These are phyloP conservation scores for Lathyrus oleraceus DNA, from an alignment of 306 rosid species.

Conservation along the genomic window DNA sequence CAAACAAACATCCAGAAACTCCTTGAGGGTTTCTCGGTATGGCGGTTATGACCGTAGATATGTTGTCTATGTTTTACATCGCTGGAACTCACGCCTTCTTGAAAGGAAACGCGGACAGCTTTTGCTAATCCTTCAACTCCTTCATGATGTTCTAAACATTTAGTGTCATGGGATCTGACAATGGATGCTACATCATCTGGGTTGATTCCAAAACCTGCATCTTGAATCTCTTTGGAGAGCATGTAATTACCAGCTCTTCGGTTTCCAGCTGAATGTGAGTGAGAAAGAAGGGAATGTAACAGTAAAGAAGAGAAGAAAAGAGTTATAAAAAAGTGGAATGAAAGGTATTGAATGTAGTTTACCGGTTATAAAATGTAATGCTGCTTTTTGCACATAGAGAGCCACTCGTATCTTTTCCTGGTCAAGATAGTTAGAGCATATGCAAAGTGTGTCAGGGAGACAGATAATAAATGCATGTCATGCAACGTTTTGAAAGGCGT, in stretches of 20 bases:
- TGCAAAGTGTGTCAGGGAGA: conserved; percentile 5
- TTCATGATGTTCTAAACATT: conserved; percentile 47
- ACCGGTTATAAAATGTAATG: conserved; percentile 77
- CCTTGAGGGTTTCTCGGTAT: conserved; percentile 66
- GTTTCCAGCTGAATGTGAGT: conserved; percentile 54
- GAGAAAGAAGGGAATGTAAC: conserved; percentile 1
- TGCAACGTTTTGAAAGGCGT: conserved; percentile 24
- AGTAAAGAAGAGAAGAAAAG: neutral
- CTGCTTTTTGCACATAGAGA: conserved; percentile 76
- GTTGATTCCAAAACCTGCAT: conserved; percentile 69
- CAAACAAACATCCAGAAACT: conserved; percentile 84
- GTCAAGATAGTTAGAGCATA: conserved; percentile 34
- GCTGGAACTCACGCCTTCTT: conserved; percentile 51
- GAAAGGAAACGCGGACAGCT: conserved; percentile 47
- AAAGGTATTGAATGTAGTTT: conserved; percentile 17
- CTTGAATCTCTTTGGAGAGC: conserved; percentile 51
- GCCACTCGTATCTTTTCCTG: conserved; percentile 82
- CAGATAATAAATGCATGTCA: conserved; percentile 30
- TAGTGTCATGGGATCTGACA: conserved; percentile 57
- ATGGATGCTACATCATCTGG: conserved; percentile 68
- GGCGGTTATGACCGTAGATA: conserved; percentile 55
- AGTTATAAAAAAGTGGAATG: neutral
- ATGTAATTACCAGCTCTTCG: conserved; percentile 31
- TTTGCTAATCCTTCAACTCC: conserved; percentile 69
- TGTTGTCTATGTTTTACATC: conserved; percentile 56